A percentile compares a stretch with the other conserved stretches of the same genome.
phyloP scores from a whole-genome alignment of 306 rosid genomes.

The Trifolium dubium region DNA sequence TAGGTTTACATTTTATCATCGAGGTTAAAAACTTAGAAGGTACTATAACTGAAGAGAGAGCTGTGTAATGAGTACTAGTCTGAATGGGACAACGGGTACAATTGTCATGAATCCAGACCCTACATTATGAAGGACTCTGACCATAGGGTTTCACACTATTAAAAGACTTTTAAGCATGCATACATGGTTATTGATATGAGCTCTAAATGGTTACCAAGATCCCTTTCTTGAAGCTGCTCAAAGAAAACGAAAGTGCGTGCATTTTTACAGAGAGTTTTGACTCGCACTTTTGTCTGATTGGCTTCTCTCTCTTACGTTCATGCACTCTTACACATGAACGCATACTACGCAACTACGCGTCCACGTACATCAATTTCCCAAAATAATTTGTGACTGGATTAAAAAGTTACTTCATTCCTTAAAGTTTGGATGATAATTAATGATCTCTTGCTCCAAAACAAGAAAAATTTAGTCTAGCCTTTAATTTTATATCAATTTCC shows the following conservation, averaged over 20 bases:
- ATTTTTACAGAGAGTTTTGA: slow-evolving; percentile 15
- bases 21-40: slow-evolving; percentile 26
- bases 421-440: slow-evolving; percentile 11
- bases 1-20: not conserved
- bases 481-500: not conserved
- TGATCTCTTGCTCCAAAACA: slow-evolving; percentile 8
- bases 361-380: not conserved
- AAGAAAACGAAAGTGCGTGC: not conserved
- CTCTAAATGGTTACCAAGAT: slow-evolving; percentile 15
- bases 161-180: slow-evolving; percentile 25
- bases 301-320: not conserved
- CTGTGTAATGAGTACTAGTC: not conserved
- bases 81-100: slow-evolving; percentile 4
- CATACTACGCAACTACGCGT: not conserved
- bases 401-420: not conserved
- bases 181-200: slow-evolving; percentile 11
- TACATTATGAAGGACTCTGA: slow-evolving; percentile 25
- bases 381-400: not conserved
- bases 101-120: slow-evolving; percentile 16
- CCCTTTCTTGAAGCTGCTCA: slow-evolving; percentile 3
- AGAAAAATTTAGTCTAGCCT: slow-evolving; percentile 11
- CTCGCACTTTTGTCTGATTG: slow-evolving; percentile 15
- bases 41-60: not conserved
- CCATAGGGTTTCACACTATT: slow-evolving; percentile 3
- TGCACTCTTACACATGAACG: not conserved